These are phyloP conservation scores for Chrysopogon serrulatus DNA, from an alignment of 176 grass and related monocot species.

Conservation along the genomic window DNA sequence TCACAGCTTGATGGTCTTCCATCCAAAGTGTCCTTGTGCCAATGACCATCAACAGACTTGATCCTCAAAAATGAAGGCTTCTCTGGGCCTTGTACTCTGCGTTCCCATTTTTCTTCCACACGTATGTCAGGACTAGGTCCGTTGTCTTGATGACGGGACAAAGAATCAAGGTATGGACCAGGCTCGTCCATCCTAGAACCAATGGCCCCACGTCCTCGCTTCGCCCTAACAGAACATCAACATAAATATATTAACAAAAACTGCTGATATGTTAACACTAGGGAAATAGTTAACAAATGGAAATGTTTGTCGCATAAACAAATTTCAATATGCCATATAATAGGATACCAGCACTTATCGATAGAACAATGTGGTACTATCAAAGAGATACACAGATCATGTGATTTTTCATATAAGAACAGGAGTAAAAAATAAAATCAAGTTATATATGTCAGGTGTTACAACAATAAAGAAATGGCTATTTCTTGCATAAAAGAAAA, in stretches of 20 bases:
- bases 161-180: slow-evolving; percentile 54
- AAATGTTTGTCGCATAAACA: background rate
- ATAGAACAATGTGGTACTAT: background rate
- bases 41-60: slow-evolving; percentile 23
- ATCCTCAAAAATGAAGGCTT: slow-evolving; percentile 61
- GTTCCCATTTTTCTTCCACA: slow-evolving; percentile 60
- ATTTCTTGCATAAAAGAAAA: background rate
- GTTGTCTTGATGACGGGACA: slow-evolving; percentile 1
- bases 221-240: slow-evolving; percentile 44
- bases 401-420: background rate
- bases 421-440: background rate
- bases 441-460: slow-evolving; percentile 14
- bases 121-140: slow-evolving; percentile 26
- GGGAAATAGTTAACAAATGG: background rate
- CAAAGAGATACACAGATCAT: background rate
- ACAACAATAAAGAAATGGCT: background rate
- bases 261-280: background rate
- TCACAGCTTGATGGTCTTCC: slow-evolving; percentile 16
- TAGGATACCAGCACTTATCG: background rate
- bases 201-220: slow-evolving; percentile 77
- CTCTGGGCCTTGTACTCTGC: slow-evolving; percentile 56
- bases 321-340: background rate
- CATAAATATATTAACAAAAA: background rate
- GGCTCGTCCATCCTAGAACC: slow-evolving; percentile 93
- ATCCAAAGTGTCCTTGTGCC: slow-evolving; percentile 10